A percentile compares a stretch with the other conserved stretches of the same genome.
Conservation (phyloP, 164 flowering plant species). For the Taxillus chinensis region DNA sequence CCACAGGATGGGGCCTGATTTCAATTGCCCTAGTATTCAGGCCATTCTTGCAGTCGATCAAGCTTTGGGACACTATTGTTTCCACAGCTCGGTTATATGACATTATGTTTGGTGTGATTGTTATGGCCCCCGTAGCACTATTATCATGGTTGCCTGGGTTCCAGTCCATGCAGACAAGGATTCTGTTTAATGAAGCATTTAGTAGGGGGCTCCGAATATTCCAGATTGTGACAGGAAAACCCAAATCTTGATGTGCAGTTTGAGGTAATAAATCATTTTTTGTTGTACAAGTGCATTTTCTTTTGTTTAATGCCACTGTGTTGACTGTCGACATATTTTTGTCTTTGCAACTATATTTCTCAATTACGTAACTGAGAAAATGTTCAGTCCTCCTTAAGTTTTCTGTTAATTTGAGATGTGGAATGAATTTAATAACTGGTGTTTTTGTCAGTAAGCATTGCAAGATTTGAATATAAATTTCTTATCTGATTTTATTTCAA, state of each 20-base stretch:
- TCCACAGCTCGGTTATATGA: conserved; percentile 49
- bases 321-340: too few relatives aligned
- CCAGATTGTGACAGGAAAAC: conserved; percentile 47
- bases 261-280: conserved; percentile 19
- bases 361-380: too few relatives aligned
- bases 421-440: too few relatives aligned
- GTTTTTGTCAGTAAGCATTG: too few relatives aligned
- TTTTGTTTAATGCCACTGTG: not conserved
- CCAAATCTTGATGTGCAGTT: conserved; percentile 22
- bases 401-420: too few relatives aligned
- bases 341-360: too few relatives aligned
- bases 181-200: conserved; percentile 56
- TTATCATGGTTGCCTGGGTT: conserved; percentile 58
- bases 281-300: not conserved
- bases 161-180: conserved; percentile 59
- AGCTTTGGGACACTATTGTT: conserved; percentile 30
- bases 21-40: conserved; percentile 42
- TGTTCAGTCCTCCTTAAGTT: too few relatives aligned
- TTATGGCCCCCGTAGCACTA: conserved; percentile 50
- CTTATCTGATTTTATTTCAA: too few relatives aligned
- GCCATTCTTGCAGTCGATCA: conserved; percentile 25
- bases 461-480: too few relatives aligned
- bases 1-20: conserved; percentile 57
- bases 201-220: conserved; percentile 47
- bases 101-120: conserved; percentile 42